These are phyloP conservation scores for Nemania abortiva DNA, from an alignment of 2,329 filamentous ascomycete genomes.

Conservation along the genomic window DNA sequence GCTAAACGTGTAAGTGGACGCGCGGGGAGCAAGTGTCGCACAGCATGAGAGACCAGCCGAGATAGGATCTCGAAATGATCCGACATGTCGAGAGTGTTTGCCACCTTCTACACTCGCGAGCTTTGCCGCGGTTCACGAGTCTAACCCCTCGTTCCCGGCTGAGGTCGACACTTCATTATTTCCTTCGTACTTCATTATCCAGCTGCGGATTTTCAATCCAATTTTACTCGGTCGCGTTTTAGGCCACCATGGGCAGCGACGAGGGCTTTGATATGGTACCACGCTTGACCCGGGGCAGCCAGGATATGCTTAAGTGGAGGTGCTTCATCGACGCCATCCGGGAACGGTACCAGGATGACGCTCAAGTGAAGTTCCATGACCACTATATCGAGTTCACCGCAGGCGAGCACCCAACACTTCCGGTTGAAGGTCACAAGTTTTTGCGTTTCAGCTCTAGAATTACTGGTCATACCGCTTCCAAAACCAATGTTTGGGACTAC, in stretches of 20 bases:
- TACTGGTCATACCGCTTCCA: not conserved
- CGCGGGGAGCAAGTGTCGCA: not conserved
- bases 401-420: constrained; percentile 12
- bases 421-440: constrained; percentile 15
- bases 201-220: not conserved
- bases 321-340: not conserved
- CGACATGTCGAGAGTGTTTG: not conserved
- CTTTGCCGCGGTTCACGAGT: not conserved
- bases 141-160: not conserved
- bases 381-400: constrained; percentile 2
- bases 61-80: not conserved
- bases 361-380: not conserved
- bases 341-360: constrained; percentile 4
- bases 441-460: constrained; percentile 17
- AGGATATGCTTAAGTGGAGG: not conserved
- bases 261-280: constrained; percentile 1
- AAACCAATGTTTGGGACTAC: not conserved
- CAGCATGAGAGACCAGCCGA: not conserved
- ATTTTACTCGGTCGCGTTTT: not conserved
- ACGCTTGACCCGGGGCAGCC: not conserved
- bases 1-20: not conserved
- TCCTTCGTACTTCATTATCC: not conserved
- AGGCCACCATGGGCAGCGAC: not conserved
- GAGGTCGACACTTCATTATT: not conserved
- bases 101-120: not conserved